phyloP scores from a whole-genome alignment of 1,284 basidiomycete genomes.

The Sanghuangporus sanghuang region DNA sequence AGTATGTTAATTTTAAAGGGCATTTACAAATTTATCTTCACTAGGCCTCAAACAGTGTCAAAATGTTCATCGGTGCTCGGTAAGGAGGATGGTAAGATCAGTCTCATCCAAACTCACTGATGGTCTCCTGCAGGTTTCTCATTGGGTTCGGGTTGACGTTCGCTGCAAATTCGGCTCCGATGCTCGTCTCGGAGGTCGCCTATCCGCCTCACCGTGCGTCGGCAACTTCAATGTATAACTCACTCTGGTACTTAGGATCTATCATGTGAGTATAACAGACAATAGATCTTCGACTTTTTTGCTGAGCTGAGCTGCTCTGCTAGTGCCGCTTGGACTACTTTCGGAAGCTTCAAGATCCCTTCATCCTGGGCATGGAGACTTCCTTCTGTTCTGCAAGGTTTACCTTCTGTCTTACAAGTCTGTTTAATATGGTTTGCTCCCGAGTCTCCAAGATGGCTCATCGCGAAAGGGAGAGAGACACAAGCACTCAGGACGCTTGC shows the following conservation, averaged over 20 bases:
- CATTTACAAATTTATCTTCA: neutral
- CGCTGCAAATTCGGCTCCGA: constrained; percentile 66
- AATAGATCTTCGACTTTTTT: too few species aligned
- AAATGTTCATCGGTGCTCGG: constrained; percentile 80
- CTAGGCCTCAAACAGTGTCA: constrained; percentile 56
- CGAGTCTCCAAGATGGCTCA: constrained; percentile 68
- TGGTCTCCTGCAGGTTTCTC: constrained; percentile 43
- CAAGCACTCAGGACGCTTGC: constrained; percentile 60
- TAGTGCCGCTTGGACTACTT: constrained; percentile 72
- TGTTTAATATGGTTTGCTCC: constrained; percentile 55
- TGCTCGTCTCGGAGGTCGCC: constrained; percentile 72
- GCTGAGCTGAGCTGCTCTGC: constrained; percentile 1
- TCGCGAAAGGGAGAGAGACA: constrained; percentile 58
- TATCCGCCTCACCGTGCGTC: constrained; percentile 74
- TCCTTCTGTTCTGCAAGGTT: constrained; percentile 61
- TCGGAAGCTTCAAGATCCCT: constrained; percentile 62
- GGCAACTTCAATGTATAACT: constrained; percentile 70
- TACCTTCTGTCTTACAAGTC: constrained; percentile 60
- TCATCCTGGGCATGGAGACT: constrained; percentile 72
- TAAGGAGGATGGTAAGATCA: constrained; percentile 24
- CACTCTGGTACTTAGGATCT: constrained; percentile 75
- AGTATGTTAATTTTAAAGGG: neutral
- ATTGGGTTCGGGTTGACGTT: constrained; percentile 79
- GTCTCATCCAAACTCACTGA: neutral
- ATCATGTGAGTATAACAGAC: constrained; percentile 44